Conservation (phyloP, 495 filamentous ascomycete genomes). For the Apodospora peruviana region DNA sequence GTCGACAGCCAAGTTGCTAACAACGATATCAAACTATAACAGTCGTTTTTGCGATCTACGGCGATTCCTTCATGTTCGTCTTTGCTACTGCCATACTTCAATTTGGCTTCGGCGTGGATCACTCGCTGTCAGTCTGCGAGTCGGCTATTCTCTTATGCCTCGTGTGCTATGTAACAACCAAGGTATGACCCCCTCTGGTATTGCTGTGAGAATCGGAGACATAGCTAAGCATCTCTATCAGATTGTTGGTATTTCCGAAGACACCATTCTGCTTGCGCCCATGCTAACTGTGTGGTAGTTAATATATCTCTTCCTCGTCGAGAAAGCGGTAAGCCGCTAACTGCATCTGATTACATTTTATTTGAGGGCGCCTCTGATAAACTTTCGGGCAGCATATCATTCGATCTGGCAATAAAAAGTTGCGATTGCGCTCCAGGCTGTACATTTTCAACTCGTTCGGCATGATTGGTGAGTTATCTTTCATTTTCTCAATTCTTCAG, state of each 20-base stretch:
- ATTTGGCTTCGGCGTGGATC: slow-evolving; percentile 43
- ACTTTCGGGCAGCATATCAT: slow-evolving; percentile 38
- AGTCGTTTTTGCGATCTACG: slow-evolving; percentile 49
- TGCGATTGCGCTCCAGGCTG: slow-evolving; percentile 40
- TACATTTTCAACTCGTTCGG: slow-evolving; percentile 50
- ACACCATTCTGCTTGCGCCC: background rate
- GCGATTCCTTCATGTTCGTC: slow-evolving; percentile 46
- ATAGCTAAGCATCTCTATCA: too few relatives aligned
- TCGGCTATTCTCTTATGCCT: slow-evolving; percentile 45
- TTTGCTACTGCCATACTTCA: slow-evolving; percentile 44
- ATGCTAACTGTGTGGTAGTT: slow-evolving; percentile 25
- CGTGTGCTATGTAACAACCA: slow-evolving; percentile 48
- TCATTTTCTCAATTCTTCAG: too few relatives aligned
- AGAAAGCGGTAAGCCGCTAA: slow-evolving; percentile 43
- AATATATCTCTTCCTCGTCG: slow-evolving; percentile 49
- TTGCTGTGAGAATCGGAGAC: too few relatives aligned
- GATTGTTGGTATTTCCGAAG: slow-evolving; percentile 30
- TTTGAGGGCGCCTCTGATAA: slow-evolving; percentile 1
- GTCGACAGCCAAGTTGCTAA: background rate
- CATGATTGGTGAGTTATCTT: slow-evolving; percentile 36
- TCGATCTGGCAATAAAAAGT: slow-evolving; percentile 31
- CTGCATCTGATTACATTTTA: background rate
- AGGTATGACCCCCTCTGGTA: slow-evolving; percentile 36
- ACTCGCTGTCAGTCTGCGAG: slow-evolving; percentile 36
- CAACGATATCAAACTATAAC: background rate